Evolutionary conservation across 371 early-diverging fungal species (phyloP).

Genomic region (Saksenaea oblongispora): DNA sequence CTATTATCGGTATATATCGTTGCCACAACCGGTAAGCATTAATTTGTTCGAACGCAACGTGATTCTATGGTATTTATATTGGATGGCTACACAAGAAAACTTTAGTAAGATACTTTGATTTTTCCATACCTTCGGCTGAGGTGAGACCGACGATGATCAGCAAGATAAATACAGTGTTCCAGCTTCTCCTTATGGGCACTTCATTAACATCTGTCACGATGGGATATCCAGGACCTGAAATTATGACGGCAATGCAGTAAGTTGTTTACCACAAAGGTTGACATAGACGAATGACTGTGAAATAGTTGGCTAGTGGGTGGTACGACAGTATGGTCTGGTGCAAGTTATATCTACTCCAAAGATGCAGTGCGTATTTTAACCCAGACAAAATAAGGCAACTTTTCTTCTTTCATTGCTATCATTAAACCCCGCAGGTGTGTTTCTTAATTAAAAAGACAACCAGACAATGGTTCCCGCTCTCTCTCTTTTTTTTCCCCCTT

Average conservation of each 20-base stretch:
- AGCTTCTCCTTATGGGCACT: conserved; percentile 78
- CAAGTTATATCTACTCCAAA: conserved; percentile 77
- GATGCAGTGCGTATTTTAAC: conserved; percentile 71
- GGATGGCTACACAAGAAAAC: conserved; percentile 67
- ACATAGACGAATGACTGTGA: not conserved
- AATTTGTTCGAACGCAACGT: conserved; percentile 1
- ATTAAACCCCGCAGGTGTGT: conserved; percentile 4
- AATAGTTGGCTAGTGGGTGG: conserved; percentile 69
- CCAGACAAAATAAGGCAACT: conserved; percentile 7
- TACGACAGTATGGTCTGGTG: conserved; percentile 82
- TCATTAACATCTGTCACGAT: conserved; percentile 60
- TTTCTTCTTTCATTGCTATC: not conserved
- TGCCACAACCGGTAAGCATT: conserved; percentile 81
- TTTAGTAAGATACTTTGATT: conserved; percentile 82
- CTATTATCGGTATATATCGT: conserved; percentile 84
- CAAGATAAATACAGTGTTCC: conserved; percentile 92
- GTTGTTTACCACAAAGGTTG: conserved; percentile 9
- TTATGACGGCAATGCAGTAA: conserved; percentile 47
- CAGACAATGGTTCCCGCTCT: not conserved
- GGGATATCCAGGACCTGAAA: conserved; percentile 30
- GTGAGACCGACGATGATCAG: conserved; percentile 87
- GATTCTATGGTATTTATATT: conserved; percentile 8
- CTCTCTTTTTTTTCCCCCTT: conserved; percentile 1
- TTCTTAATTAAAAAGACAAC: conserved; percentile 1
- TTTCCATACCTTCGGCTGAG: conserved; percentile 89